Evolutionary conservation across 805 yeast genomes (phyloP).

Genomic region (Yueomyces sinensis): DNA sequence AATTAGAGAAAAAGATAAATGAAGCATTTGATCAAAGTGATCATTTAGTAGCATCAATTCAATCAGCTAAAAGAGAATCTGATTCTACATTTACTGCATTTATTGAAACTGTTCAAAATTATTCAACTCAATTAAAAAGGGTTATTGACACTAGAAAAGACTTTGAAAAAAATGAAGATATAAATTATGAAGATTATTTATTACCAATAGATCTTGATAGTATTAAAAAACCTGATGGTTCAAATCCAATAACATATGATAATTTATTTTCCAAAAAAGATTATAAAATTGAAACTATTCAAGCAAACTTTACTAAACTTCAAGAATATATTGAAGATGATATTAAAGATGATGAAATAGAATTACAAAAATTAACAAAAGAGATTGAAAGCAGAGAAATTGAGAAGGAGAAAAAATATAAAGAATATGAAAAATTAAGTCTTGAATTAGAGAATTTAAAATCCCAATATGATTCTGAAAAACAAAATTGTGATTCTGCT

Average conservation of each 20-base stretch:
- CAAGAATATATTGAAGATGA: constrained; percentile 25
- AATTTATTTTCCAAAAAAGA: constrained; percentile 4
- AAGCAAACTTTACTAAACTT: constrained; percentile 20
- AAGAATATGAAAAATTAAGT: constrained; percentile 42
- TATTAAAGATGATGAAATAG: constrained; percentile 3
- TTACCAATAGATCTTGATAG: constrained; percentile 3
- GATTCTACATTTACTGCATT: constrained; percentile 38
- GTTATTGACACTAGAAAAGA: constrained; percentile 12
- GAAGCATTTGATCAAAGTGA: constrained; percentile 30
- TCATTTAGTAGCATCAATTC: constrained; percentile 32
- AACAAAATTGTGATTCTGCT: constrained; percentile 37
- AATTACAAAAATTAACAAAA: constrained; percentile 3
- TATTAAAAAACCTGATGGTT: constrained; percentile 3
- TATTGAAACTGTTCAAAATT: constrained; percentile 38
- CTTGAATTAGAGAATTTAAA: constrained; percentile 40
- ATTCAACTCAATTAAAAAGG: constrained; percentile 38
- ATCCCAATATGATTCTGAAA: constrained; percentile 41
- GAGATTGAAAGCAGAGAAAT: constrained; percentile 35
- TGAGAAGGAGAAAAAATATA: constrained; percentile 41
- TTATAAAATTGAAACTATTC: constrained; percentile 9
- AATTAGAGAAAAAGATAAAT: constrained; percentile 38
- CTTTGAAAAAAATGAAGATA: constrained; percentile 27
- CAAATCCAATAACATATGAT: constrained; percentile 5
- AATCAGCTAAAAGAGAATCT: constrained; percentile 37
- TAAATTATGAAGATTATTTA: constrained; percentile 11